A percentile compares a stretch with the other conserved stretches of the same genome.
These are phyloP conservation scores for Populus hybrid DNA, from an alignment of 441 rosid genomes.

Conservation along the genomic window DNA sequence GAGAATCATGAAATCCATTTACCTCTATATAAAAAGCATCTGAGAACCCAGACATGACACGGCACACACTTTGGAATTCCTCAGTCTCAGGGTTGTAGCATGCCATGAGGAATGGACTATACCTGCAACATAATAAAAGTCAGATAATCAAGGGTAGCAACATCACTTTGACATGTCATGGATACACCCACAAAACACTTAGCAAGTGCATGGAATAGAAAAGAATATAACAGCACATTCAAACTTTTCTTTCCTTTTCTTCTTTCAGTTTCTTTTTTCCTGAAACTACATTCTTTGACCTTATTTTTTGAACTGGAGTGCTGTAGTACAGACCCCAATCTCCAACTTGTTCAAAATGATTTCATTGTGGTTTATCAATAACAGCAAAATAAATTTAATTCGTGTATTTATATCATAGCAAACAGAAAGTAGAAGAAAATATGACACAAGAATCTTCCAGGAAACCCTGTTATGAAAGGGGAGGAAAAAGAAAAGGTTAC, in stretches of 20 bases:
- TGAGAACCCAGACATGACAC: constrained; percentile 92
- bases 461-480: not conserved
- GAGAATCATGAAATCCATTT: constrained; percentile 2
- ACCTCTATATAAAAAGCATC: constrained; percentile 86
- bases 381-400: not conserved
- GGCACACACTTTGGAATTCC: constrained; percentile 83
- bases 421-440: not conserved
- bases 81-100: constrained; percentile 80
- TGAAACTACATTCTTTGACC: not conserved
- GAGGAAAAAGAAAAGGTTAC: not conserved
- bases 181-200: not conserved
- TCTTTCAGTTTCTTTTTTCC: not conserved
- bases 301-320: not conserved
- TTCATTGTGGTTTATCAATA: not conserved
- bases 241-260: not conserved
- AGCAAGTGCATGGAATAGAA: not conserved
- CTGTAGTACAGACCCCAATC: not conserved
- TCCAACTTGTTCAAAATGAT: not conserved
- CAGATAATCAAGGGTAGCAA: constrained; percentile 1
- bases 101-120: constrained; percentile 93
- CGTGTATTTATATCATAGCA: not conserved
- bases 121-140: constrained; percentile 43
- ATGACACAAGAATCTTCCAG: not conserved
- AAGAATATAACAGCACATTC: not conserved
- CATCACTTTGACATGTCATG: not conserved